Evolutionary conservation across 352 stramenopile species (phyloP).

Genomic region (Pythium rishiriense): DNA sequence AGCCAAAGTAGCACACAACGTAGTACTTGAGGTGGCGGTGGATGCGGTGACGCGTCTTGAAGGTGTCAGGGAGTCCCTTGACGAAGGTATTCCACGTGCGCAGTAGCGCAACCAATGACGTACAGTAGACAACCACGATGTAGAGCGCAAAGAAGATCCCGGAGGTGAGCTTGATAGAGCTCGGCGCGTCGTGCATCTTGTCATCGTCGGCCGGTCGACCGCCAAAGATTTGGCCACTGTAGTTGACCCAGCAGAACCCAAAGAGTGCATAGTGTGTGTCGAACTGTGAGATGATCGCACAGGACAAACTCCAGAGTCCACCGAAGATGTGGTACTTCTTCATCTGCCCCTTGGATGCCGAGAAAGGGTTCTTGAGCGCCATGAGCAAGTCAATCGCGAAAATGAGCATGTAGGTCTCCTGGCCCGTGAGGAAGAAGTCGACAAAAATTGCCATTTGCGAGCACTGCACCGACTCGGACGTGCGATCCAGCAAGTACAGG

Average conservation of each 20-base stretch:
- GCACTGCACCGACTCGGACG: conserved; percentile 47
- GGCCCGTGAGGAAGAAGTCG: conserved; percentile 80
- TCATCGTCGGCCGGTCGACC: conserved; percentile 29
- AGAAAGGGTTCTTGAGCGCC: conserved; percentile 86
- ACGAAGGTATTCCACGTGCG: conserved; percentile 80
- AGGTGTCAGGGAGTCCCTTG: conserved; percentile 74
- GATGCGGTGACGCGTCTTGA: conserved; percentile 71
- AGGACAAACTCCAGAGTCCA: conserved; percentile 68
- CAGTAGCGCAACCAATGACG: conserved; percentile 70
- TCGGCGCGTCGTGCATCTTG: conserved; percentile 13
- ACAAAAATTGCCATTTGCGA: conserved; percentile 66
- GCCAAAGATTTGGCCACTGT: conserved; percentile 43
- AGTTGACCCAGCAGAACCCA: conserved; percentile 78
- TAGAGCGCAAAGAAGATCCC: conserved; percentile 84
- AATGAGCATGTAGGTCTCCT: conserved; percentile 89
- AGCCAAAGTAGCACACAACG: conserved; percentile 85
- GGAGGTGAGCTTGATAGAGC: conserved; percentile 36
- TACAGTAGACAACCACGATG: conserved; percentile 81
- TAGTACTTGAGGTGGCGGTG: conserved; percentile 87
- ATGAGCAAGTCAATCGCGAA: conserved; percentile 85
- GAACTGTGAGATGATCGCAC: conserved; percentile 70
- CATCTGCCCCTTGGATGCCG: conserved; percentile 77
- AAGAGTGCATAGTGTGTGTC: conserved; percentile 79
- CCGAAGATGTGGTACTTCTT: conserved; percentile 78
- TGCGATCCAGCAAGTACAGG: conserved; percentile 63